Base-by-base conservation (phyloP, 2,329 filamentous ascomycete genomes). In the Furcasterigmium furcatum region DNA sequence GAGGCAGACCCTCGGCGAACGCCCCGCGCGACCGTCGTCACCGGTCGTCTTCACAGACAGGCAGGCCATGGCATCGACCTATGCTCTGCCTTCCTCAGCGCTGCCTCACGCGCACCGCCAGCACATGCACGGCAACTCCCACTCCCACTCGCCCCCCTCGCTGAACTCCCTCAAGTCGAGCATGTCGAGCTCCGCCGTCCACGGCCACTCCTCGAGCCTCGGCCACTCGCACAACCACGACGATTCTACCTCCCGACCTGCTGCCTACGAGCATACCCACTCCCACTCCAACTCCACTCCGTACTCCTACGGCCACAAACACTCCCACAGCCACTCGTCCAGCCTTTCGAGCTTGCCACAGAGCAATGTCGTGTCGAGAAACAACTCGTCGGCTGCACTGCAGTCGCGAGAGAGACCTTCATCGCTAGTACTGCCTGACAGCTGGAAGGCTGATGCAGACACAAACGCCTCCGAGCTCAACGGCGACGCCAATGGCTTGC, bases 61-160 rank as follows among this genome's bases (percentile, higher is more conserved):
- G 24, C 21, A 18, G n/a, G 35, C 47, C 46, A 77, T 77, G 73
- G 69, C 73, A 48, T 73, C 76, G 30, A 73, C 77, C 19, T 81
- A 78, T 57, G 67, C 71, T 43, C 61, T 81, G 45, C 77, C 77
- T n/a, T 70, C 74, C 29, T 68, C 75, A 29, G 66, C 73, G 32
- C 60, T 77, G 38, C 70, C 73, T 43, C 73, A 73, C 52, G 70
- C 68, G 46, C 70, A 76, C 52, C 64, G 71, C 44, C 68, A 68
- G 41, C 61, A 67, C 48, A 59, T 66, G 38, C 66, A 73, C 52
- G 57, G 65, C 13, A 64, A 65, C 44, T 64, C 67, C 8, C 62
- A 65, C 46, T 53, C 57, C 2, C 56, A 60, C 45, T 60, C 67
- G 9, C 66, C 66, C 14, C 58, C 65, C 9, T 63, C 64, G 10